Base-by-base conservation (phyloP, 2,329 filamentous ascomycete genomes). In the Cladosporium sp. region DNA sequence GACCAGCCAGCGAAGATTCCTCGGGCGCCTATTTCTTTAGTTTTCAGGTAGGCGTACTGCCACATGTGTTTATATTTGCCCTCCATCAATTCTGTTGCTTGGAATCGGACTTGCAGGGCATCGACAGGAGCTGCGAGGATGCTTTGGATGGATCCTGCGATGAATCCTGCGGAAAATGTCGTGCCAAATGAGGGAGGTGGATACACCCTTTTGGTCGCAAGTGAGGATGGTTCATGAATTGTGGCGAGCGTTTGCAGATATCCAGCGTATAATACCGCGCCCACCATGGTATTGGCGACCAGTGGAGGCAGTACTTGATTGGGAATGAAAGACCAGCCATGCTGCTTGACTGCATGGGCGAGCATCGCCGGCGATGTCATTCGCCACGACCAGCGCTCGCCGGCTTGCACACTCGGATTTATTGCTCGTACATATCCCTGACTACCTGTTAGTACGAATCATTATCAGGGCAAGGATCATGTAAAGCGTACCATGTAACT, bases 271-370 rank as follows among this genome's bases (percentile, higher is more conserved):
- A 90, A 70, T 3, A 90, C 79, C 1, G 85, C 85, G 2, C 85
- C 85, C 43, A 90, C 84, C 32, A 79, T 80, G 1, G 87, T 79
- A 58, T 90, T 91, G 29, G 86, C 86, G 15, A 88, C 70, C 36
- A 90, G 72, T 12, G 86, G 86, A 36, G 86, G 86, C 16, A 90
- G 69, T n/a, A 90, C 80, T 69, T 89, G 85, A 54, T 88, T 83
- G 0, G 85, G 85, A 9, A 91, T 76, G 48, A 90, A 83, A 16
- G 75, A 70, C 86, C 85, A 89, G 43, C 86, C 86, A 52, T 88
- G 75, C n/a, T 80, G 78, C 43, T 72, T 74, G 32, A 90, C 75
- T 0, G 85, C 86, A 40, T 83, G 79, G 0, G 79, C 78, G 22
- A 90, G 71, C 5, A 91, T 75, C 1, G 83, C 85, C 0, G 85